Conservation (phyloP, 2,329 filamentous ascomycete species). For the Hypoxylon sp. region DNA sequence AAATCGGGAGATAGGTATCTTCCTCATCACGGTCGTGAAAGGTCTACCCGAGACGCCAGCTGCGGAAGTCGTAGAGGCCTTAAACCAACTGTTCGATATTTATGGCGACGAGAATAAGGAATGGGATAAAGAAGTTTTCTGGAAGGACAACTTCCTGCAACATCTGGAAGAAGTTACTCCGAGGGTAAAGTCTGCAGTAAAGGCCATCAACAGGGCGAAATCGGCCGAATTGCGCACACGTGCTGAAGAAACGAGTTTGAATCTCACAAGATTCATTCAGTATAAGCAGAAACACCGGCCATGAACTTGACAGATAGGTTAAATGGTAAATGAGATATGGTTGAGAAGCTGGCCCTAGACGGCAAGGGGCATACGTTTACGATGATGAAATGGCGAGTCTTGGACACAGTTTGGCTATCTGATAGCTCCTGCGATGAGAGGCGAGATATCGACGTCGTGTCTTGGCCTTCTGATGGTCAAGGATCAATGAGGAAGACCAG, state of each 20-base stretch:
- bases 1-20: conserved; percentile 74
- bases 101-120: conserved; percentile 72
- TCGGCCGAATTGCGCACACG: conserved; percentile 68
- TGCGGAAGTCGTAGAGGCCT: conserved; percentile 72
- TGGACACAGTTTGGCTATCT: neutral
- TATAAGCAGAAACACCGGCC: conserved; percentile 74
- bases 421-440: neutral
- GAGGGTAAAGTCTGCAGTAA: conserved; percentile 68
- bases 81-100: conserved; percentile 76
- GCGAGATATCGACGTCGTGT: neutral
- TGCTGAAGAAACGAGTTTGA: conserved; percentile 72
- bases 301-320: conserved; percentile 25
- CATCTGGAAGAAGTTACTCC: conserved; percentile 68
- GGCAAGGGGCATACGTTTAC: conserved; percentile 27
- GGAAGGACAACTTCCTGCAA: conserved; percentile 70
- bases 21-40: conserved; percentile 69
- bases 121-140: conserved; percentile 74
- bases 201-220: conserved; percentile 71
- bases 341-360: neutral
- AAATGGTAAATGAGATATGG: conserved; percentile 1
- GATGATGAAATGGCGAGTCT: conserved; percentile 1
- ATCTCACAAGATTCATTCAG: conserved; percentile 71
- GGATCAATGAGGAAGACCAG: neutral
- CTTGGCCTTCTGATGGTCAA: neutral
- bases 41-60: conserved; percentile 65